Conservation (phyloP, 106 monocot species). For the Narthecium ossifragum region DNA sequence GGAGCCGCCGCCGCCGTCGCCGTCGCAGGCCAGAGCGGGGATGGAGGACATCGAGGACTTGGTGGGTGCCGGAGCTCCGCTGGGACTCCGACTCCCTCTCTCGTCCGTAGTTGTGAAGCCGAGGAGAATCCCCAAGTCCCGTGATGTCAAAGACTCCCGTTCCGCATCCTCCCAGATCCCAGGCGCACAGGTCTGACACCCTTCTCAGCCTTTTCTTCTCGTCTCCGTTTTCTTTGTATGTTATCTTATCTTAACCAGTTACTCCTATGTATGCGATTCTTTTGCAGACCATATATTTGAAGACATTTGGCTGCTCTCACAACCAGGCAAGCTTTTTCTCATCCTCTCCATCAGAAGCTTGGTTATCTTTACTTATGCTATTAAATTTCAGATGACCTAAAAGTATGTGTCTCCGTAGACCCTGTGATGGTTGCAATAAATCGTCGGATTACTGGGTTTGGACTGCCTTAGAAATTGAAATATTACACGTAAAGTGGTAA, state of each 20-base stretch:
- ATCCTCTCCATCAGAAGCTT: too few relatives aligned
- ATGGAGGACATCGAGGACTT: slow-evolving; percentile 96
- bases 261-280: too few relatives aligned
- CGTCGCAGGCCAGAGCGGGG: background rate
- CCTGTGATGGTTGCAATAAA: too few relatives aligned
- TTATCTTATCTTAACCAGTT: too few relatives aligned
- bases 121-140: slow-evolving; percentile 31
- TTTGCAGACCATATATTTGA: slow-evolving; percentile 81
- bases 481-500: too few relatives aligned
- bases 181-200: slow-evolving; percentile 69
- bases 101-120: slow-evolving; percentile 43
- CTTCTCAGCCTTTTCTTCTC: background rate
- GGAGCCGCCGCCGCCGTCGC: background rate
- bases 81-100: slow-evolving; percentile 63
- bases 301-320: slow-evolving; percentile 98
- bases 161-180: slow-evolving; percentile 46
- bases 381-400: too few relatives aligned
- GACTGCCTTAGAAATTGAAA: too few relatives aligned
- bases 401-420: too few relatives aligned
- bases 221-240: background rate
- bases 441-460: too few relatives aligned
- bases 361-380: too few relatives aligned
- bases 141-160: slow-evolving; percentile 12
- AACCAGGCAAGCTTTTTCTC: slow-evolving; percentile 69
- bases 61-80: slow-evolving; percentile 55